phyloP scores from a whole-genome alignment of 2,329 filamentous ascomycete species.

The Colletotrichum karsti region DNA sequence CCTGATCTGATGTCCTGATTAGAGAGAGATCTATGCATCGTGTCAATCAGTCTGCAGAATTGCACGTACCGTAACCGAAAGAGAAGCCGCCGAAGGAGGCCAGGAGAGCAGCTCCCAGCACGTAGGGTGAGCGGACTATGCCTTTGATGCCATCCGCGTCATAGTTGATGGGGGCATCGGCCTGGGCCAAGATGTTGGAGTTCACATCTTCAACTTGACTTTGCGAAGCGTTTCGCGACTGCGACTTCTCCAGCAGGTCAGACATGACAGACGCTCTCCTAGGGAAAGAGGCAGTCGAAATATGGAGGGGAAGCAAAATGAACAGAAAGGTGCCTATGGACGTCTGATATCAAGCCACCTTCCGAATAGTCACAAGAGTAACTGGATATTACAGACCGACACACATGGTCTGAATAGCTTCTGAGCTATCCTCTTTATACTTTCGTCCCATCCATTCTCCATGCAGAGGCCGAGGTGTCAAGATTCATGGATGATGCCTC shows the following conservation, averaged over 20 bases:
- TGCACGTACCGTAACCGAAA: constrained; percentile 40
- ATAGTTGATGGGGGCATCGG: constrained; percentile 31
- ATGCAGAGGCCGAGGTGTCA: too few relatives aligned
- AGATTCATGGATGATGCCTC: neutral
- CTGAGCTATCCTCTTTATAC: constrained; percentile 1
- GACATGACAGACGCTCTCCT: neutral
- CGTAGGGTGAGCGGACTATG: constrained; percentile 45
- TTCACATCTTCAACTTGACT: neutral
- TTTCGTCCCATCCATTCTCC: too few relatives aligned
- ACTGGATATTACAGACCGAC: too few relatives aligned
- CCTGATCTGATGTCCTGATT: constrained; percentile 35
- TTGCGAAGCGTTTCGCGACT: neutral
- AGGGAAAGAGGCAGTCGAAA: neutral
- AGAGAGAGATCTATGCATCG: neutral
- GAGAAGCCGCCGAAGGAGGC: constrained; percentile 45
- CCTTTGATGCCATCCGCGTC: constrained; percentile 39
- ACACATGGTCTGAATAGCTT: neutral
- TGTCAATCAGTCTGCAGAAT: fast-evolving
- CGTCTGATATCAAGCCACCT: too few relatives aligned
- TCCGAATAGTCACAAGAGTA: too few relatives aligned
- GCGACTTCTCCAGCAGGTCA: neutral
- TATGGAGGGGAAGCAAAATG: too few relatives aligned
- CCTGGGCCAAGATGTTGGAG: neutral
- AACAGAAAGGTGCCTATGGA: too few relatives aligned
- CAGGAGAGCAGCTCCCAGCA: constrained; percentile 51